Base-by-base conservation (phyloP, 129 eudicot genomes). In the Arctium lappa region DNA sequence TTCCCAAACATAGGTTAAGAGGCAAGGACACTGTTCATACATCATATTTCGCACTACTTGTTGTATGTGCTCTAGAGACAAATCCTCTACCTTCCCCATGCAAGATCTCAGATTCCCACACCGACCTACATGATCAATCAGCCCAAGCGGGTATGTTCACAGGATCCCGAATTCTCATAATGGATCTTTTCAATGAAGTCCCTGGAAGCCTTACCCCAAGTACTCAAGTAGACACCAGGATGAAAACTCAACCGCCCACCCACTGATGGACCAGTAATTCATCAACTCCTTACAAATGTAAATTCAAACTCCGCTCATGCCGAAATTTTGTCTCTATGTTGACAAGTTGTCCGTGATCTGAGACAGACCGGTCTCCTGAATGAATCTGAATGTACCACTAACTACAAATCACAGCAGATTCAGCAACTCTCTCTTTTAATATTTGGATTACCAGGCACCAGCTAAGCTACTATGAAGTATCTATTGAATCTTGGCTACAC, bases 361-460 rank as follows among this genome's bases (percentile, higher is more conserved):
- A 62, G 31, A 18, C 29, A 62, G 69, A 62, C 29, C 6, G 10
- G 27, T 60, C 29, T 0, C 13, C 15, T 60, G 9, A 33, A 76
- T 0, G 2, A 33, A 2, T 2, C 15, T 60, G 9, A 33, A 76
- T 0, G 2, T 53, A 32, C 72, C 9, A 13, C 56, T 36, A 27
- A 13, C 65, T 37, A 39, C 29, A 56, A 2, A 69, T 70, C 77
- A 71, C 12, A 80, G 70, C 34, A 80, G 72, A 80, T 72, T 71
- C 48, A 80, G 50, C 37, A 53, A 72, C 6, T 48, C 39, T 72
- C 74, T 37, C 38, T 65, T 77, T 78, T 63, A 39, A 66, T 38
- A 29, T 30, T 77, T 5, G 33, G 80, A 77, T 77, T 9, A 34
- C 68, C 27, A 22, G 27, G 27, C 27, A 22, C 27, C 29, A 76